Conservation (phyloP, 2,329 filamentous ascomycete species). For the Celoporthe dispersa region DNA sequence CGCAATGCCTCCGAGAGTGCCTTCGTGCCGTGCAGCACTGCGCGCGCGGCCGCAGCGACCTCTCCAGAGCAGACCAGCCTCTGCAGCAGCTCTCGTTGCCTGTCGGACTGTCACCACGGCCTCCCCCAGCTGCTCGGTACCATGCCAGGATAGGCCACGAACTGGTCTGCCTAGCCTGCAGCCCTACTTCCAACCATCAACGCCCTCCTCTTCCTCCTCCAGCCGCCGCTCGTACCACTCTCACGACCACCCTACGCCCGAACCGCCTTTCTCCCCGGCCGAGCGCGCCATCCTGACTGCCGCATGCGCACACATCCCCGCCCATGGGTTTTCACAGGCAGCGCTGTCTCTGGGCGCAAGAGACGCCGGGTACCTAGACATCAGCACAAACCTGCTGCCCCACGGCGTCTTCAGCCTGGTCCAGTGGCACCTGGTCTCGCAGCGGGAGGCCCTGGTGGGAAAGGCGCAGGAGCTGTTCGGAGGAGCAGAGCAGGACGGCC, state of each 20-base stretch:
- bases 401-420: conserved; percentile 82
- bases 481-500: conserved; percentile 37
- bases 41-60: background rate
- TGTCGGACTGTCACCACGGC: background rate
- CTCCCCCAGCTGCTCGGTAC: conserved; percentile 2
- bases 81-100: conserved; percentile 3
- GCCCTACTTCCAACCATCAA: conserved; percentile 21
- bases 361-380: conserved; percentile 85
- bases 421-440: conserved; percentile 72
- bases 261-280: conserved; percentile 65
- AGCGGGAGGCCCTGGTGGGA: conserved; percentile 63
- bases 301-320: conserved; percentile 78
- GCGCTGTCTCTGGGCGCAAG: conserved; percentile 78
- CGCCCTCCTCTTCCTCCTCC: conserved; percentile 17
- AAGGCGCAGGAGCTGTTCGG: conserved; percentile 46
- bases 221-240: conserved; percentile 67
- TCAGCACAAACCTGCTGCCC: conserved; percentile 81
- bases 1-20: conserved; percentile 18
- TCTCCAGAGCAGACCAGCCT: conserved; percentile 24
- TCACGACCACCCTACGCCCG: conserved; percentile 66
- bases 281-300: conserved; percentile 80
- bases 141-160: background rate
- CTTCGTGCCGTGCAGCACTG: conserved; percentile 17
- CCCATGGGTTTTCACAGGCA: conserved; percentile 78
- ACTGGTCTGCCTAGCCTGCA: background rate